A percentile compares a stretch with the other conserved stretches of the same genome.
Evolutionary conservation across 371 early-diverging fungal genomes (phyloP).

Genomic region (Phascolomyces articulosus): DNA sequence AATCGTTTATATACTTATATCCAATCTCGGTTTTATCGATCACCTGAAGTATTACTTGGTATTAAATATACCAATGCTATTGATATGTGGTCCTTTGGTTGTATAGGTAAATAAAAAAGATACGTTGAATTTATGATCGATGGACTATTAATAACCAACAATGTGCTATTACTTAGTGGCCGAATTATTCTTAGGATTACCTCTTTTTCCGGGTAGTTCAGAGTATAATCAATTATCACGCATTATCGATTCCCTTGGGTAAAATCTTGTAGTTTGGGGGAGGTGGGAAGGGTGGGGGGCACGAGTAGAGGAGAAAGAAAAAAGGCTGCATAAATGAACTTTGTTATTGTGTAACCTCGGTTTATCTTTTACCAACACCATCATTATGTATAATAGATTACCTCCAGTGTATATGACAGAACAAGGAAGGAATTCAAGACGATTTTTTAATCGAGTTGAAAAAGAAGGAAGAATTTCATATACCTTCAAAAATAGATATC

Average conservation of each 20-base stretch:
- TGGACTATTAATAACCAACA: not conserved
- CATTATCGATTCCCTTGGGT: conserved; percentile 91
- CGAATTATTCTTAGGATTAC: conserved; percentile 92
- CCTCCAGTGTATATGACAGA: conserved; percentile 87
- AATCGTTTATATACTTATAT: conserved; percentile 96
- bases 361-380: not conserved
- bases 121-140: too few species aligned
- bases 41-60: conserved; percentile 96
- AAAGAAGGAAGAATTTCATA: conserved; percentile 55
- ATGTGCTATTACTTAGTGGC: conserved; percentile 34
- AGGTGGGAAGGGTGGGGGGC: too few species aligned
- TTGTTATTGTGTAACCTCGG: not conserved
- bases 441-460: conserved; percentile 58
- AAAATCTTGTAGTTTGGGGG: too few species aligned
- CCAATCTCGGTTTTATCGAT: conserved; percentile 96
- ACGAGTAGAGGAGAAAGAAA: too few species aligned
- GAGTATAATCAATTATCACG: conserved; percentile 93
- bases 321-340: not conserved
- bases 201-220: conserved; percentile 96
- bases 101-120: conserved; percentile 63
- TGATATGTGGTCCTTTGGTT: conserved; percentile 99
- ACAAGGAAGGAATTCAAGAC: conserved; percentile 74
- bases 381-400: conserved; percentile 1
- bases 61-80: conserved; percentile 87
- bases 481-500: conserved; percentile 76